Base-by-base conservation (phyloP, 2,329 filamentous ascomycete genomes). In the Cercospora sp. region DNA sequence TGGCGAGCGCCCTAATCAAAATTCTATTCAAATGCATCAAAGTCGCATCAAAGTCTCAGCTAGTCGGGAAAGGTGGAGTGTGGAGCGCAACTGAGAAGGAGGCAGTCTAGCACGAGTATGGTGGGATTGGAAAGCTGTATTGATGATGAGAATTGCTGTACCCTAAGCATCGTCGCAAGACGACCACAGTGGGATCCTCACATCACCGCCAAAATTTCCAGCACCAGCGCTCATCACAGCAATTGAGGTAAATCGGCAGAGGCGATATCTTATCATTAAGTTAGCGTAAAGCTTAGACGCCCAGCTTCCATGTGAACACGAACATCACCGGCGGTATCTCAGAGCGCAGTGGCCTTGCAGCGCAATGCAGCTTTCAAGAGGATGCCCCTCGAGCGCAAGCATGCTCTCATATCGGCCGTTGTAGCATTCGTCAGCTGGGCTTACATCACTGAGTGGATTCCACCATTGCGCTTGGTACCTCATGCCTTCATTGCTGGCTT, bases 361-460 rank as follows among this genome's bases (percentile, higher is more conserved):
- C 40, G 31, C 33, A 59, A 72, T 72, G 70, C 67, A 65, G 68
- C 36, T 45, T 40, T 62, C 53, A 53, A 59, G 18, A 72, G 68
- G 55, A 83, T 91, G 90, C 89, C 88, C 85, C 85, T 92, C 83
- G 88, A 88, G 84, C 87, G 88, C 82, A 88, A 87, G 85, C 86
- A 93, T 86, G 85, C 89, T 80, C 85, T 88, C 79, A 80, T 91
- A 80, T 88, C 89, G 79, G 86, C 85, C 79, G 23, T 23, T 23
- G 79, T 86, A 79, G 86, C 85, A 79, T 92, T 97, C 80, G 84
- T 97, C 79, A 90, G 92, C 78, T 98, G 94, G 94, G 91, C 92
- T 70, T 90, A 94, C 79, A 86, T 90, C 68, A 90, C 92, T 73
- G 89, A 91, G 82, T 96, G 91, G 89, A 84, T 93, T 75, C 93